phyloP scores from a whole-genome alignment of 768 basidiomycete genomes.

The Xerocomellus chrysenteron region DNA sequence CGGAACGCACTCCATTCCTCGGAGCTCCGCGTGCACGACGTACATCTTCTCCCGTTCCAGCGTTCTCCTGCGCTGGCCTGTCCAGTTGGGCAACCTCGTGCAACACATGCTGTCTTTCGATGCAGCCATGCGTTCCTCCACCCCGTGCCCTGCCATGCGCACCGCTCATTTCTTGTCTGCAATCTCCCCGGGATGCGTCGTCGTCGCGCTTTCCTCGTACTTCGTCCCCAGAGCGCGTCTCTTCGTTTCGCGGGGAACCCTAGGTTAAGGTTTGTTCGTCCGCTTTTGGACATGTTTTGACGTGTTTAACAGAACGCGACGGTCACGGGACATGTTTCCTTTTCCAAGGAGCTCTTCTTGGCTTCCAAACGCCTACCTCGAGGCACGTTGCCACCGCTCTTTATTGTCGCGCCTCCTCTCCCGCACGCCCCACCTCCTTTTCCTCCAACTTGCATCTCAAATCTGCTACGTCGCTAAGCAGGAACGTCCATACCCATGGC shows the following conservation, averaged over 20 bases:
- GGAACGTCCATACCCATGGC: constrained; percentile 32
- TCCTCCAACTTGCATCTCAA: not conserved
- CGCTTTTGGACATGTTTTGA: constrained; percentile 18
- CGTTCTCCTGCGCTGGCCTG: not conserved
- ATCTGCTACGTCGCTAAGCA: constrained; percentile 4
- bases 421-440: constrained; percentile 4
- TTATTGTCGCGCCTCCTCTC: constrained; percentile 22
- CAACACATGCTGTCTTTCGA: constrained; percentile 14
- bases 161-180: not conserved
- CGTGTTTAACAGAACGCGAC: constrained; percentile 33
- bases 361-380: constrained; percentile 27
- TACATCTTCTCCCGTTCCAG: not conserved
- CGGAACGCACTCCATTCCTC: not conserved
- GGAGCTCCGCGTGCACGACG: constrained; percentile 3
- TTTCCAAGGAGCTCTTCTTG: constrained; percentile 28
- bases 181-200: not conserved
- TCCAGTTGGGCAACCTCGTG: constrained; percentile 16
- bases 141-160: constrained; percentile 16
- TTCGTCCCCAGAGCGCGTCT: not conserved
- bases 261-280: constrained; percentile 17
- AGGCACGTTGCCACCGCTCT: constrained; percentile 30
- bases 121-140: constrained; percentile 11
- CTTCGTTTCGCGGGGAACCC: constrained; percentile 15
- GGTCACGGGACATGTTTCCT: constrained; percentile 37
- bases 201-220: not conserved